Base-by-base conservation (phyloP, 257 asterid species). In the Catharanthus roseus region DNA sequence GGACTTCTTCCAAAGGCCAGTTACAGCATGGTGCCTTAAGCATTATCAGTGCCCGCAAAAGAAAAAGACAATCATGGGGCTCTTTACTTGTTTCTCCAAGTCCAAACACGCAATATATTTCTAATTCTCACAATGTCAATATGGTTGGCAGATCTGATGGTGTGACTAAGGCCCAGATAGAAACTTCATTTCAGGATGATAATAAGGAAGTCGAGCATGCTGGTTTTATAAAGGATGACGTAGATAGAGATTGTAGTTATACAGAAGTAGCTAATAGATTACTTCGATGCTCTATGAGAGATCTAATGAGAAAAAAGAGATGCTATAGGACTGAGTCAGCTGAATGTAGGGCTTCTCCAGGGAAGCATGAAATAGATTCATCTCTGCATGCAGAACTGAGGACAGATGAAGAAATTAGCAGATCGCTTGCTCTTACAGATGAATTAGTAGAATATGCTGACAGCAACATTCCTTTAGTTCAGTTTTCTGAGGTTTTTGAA, bases 301-400 rank as follows among this genome's bases (percentile, higher is more conserved):
- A 92, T 65, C 77, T 91, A 76, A 93, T 88, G 97, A 88, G 99
- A 84, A 88, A 82, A 81, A 93, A 88, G 73, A 85, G 97, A 47
- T 82, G 87, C 73, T 81, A 80, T 76, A 82, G 80, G 53, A 72
- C 72, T 74, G 92, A 88, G 76, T 75, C 62, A 74, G 74, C 83
- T 76, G 90, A 78, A 45, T 53, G 50, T 70, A 77, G 75, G 61
- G 67, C n/a, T 63, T 36, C 70, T 57, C 73, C 39, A 58, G 70
- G 56, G 51, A 47, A 72, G 33, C 80, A 64, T 47, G 75, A 76
- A 77, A 71, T 75, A 74, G 82, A 79, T 50, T 47, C 51, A 53
- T 38, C 34, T 73, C 70, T 65, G 69, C 78, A 67, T 70, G 47
- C 75, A 56, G 75, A 71, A 73, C 63, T 26, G 57, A 47, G 69